Evolutionary conservation across 331 rosid species (phyloP).

Genomic region (Cydonia oblonga): DNA sequence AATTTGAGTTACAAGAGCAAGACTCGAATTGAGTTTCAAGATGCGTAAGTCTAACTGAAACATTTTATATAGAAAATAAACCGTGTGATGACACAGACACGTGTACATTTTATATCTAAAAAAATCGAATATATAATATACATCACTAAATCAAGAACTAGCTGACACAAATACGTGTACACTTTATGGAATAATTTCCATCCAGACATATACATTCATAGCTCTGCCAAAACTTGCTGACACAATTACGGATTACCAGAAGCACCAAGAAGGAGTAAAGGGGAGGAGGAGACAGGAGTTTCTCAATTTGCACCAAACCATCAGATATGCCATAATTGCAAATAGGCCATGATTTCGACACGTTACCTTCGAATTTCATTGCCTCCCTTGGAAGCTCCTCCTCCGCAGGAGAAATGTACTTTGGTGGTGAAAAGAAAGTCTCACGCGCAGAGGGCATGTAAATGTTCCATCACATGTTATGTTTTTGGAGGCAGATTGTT

Average conservation of each 20-base stretch:
- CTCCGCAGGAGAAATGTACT: background rate
- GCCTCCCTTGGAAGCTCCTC: slow-evolving; percentile 29
- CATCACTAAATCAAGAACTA: background rate
- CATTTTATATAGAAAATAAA: background rate
- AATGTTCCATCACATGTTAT: background rate
- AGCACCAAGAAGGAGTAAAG: background rate
- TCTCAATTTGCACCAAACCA: slow-evolving; percentile 19
- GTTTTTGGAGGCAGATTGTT: too few species aligned
- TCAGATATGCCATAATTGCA: slow-evolving; percentile 37
- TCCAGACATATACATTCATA: too few species aligned
- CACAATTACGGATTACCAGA: background rate
- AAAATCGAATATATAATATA: too few species aligned
- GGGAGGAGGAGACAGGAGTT: background rate
- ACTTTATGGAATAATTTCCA: too few species aligned
- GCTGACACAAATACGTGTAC: background rate
- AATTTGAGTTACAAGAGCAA: background rate
- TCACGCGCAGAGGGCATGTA: slow-evolving; percentile 17
- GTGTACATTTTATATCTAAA: too few species aligned
- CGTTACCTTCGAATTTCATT: slow-evolving; percentile 28
- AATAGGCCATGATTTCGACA: slow-evolving; percentile 22
- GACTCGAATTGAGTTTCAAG: too few species aligned
- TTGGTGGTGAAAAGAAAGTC: background rate
- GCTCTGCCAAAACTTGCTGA: background rate
- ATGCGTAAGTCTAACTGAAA: background rate
- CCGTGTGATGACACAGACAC: accelerated